Percentiles rank a stretch among this genome's conserved stretches.
Evolutionary conservation across 768 basidiomycete genomes (phyloP).

Genomic region (Pulveroboletus sp.): DNA sequence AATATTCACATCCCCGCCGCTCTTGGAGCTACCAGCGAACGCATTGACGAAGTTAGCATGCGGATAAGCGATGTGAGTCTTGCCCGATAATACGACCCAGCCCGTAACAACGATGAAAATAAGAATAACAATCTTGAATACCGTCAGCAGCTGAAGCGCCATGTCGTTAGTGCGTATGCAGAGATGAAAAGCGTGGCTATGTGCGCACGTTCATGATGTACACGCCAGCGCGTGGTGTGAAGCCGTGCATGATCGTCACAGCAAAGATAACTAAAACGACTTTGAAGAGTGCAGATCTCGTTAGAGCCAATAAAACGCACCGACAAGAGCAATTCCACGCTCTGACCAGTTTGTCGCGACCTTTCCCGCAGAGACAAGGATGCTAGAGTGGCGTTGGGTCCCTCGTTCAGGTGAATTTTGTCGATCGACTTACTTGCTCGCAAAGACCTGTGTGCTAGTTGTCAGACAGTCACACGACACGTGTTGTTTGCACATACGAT

Average conservation of each 20-base stretch:
- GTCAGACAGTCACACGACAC: neutral
- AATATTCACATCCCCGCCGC: conserved; percentile 42
- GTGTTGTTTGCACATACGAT: conserved; percentile 35
- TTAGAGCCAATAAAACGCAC: too few relatives aligned
- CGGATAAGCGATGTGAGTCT: conserved; percentile 53
- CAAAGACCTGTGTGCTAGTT: conserved; percentile 27
- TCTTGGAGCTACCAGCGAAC: conserved; percentile 53
- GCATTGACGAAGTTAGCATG: conserved; percentile 53
- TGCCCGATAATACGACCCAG: conserved; percentile 57
- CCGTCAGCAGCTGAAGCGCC: conserved; percentile 35
- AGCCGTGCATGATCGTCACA: conserved; percentile 48
- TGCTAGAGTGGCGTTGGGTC: too few relatives aligned
- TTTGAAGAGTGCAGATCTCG: too few relatives aligned
- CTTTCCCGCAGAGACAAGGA: too few relatives aligned
- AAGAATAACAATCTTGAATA: conserved; percentile 54
- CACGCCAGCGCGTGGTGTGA: conserved; percentile 47
- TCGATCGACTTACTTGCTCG: conserved; percentile 29
- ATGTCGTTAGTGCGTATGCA: conserved; percentile 9
- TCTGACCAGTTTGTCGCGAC: too few relatives aligned
- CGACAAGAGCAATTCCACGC: too few relatives aligned
- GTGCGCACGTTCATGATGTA: conserved; percentile 50
- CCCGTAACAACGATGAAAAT: conserved; percentile 55
- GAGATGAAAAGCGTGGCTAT: neutral
- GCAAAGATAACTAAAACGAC: conserved; percentile 43
- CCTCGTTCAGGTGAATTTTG: too few relatives aligned